These are phyloP conservation scores for Blastobotrys muscicola DNA, from an alignment of 805 yeast genomes.

Conservation along the genomic window DNA sequence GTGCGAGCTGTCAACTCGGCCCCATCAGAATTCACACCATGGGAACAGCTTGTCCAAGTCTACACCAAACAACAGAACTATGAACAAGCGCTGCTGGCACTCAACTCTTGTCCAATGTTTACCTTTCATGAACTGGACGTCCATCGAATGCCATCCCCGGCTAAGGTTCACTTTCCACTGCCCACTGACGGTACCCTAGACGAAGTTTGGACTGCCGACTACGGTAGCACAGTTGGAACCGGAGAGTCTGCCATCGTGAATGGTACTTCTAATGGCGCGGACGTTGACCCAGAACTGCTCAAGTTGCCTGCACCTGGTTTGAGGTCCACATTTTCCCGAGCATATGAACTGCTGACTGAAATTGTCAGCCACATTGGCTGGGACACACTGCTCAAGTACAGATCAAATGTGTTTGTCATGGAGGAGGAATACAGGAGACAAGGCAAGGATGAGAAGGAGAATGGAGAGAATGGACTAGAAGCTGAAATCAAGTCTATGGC, in stretches of 20 bases:
- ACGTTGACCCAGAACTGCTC: constrained; percentile 39
- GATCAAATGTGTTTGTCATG: constrained; percentile 75
- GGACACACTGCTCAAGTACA: constrained; percentile 59
- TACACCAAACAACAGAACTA: constrained; percentile 49
- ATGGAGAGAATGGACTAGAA: constrained; percentile 1
- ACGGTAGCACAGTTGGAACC: no score
- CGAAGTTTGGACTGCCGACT: constrained; percentile 36
- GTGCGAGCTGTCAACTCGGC: constrained; percentile 50
- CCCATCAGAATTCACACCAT: constrained; percentile 69
- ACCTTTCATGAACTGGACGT: constrained; percentile 38
- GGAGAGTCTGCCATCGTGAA: constrained; percentile 10
- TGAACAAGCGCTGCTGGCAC: constrained; percentile 50
- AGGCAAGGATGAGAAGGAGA: constrained; percentile 7
- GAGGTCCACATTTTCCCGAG: constrained; percentile 45
- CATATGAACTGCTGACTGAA: constrained; percentile 62
- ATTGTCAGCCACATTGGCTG: constrained; percentile 69
- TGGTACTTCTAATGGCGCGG: constrained; percentile 23
- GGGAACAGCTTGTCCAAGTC: constrained; percentile 56
- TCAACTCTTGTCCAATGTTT: constrained; percentile 71
- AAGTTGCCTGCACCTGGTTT: constrained; percentile 43
- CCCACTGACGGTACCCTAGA: constrained; percentile 47
- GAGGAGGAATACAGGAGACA: constrained; percentile 50
- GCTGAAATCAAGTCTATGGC: not conserved
- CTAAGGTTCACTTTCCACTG: constrained; percentile 37
- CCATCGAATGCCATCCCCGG: constrained; percentile 35